Base-by-base conservation (phyloP, 345 rosid genomes). In the Populus nigra region DNA sequence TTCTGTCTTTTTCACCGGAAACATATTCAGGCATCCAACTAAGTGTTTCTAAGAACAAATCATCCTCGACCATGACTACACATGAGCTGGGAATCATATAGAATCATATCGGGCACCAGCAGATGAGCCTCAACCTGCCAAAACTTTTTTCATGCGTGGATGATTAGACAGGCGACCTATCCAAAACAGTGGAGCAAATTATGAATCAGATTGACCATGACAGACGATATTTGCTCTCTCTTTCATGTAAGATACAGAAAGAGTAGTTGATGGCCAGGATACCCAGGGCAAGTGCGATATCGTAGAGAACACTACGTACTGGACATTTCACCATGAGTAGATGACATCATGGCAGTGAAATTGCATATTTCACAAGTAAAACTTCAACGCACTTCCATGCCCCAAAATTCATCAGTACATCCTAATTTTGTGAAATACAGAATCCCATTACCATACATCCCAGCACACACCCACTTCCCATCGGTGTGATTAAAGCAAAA, bases 51-150 rank as follows among this genome's bases (percentile, higher is more conserved):
- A 20, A 0, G 0, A 5, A 2, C 0, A 41, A 29, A 9, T 29
- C 43, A 20, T 71, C 41, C 13, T 7, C 12, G 74, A 49, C 29
- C 8, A 25, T 71, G 74, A 71, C 63, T 23, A 41, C 61, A 66
- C n/a, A 75, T 41, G 36, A 29, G 45, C 61, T 12, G 67, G 20
- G 76, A 76, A 38, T 36, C 84, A 68, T 62, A 22, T 13, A 72
- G 72, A 62, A 71, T 33, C 15, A 41, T 41, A 41, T 9, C 13
- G 65, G 25, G 66, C 41, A 78, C 76, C 63, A 65, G 76, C 74
- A 55, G 29, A 22, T 45, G 17, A 8, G 67, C 43, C 53, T 5
- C 59, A 8, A 41, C 49, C 71, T 57, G 27, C 62, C 39, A 53
- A 36, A 70, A 1, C 35, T 27, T 70, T 70, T 50, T 50, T 17